Evolutionary conservation across 805 yeast genomes (phyloP).

Genomic region (Zygosaccharomyces siamensis): DNA sequence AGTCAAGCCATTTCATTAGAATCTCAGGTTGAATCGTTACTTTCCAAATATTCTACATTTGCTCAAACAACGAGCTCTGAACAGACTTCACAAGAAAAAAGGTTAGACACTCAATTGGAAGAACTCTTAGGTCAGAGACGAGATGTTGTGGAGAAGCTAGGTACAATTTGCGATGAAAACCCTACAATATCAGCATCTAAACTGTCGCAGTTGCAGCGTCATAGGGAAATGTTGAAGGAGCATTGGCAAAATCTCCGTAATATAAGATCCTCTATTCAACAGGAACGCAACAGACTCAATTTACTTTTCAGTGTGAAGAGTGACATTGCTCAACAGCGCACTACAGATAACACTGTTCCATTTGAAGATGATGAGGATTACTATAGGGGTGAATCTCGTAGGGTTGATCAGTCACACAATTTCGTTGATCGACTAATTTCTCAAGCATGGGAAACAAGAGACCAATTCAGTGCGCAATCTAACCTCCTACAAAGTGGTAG

Average conservation of each 20-base stretch:
- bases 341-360: constrained; percentile 23
- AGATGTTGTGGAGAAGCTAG: constrained; percentile 47
- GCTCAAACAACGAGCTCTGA: constrained; percentile 48
- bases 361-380: constrained; percentile 57
- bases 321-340: constrained; percentile 65
- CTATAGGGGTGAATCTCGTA: constrained; percentile 66
- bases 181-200: constrained; percentile 63
- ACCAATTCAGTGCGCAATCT: constrained; percentile 72
- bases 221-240: constrained; percentile 67
- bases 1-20: constrained; percentile 67
- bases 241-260: constrained; percentile 60
- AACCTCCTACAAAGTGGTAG: constrained; percentile 59
- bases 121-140: constrained; percentile 49
- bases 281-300: constrained; percentile 73
- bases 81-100: constrained; percentile 45
- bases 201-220: constrained; percentile 76
- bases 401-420: constrained; percentile 67
- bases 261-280: constrained; percentile 53
- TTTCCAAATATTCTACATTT: constrained; percentile 51
- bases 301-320: constrained; percentile 69
- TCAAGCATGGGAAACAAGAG: constrained; percentile 89
- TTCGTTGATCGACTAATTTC: constrained; percentile 73
- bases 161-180: constrained; percentile 52
- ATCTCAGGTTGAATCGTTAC: constrained; percentile 53
- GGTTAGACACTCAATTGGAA: constrained; percentile 47